phyloP scores from a whole-genome alignment of 305 asterid species.

The Solanum hybrid region DNA sequence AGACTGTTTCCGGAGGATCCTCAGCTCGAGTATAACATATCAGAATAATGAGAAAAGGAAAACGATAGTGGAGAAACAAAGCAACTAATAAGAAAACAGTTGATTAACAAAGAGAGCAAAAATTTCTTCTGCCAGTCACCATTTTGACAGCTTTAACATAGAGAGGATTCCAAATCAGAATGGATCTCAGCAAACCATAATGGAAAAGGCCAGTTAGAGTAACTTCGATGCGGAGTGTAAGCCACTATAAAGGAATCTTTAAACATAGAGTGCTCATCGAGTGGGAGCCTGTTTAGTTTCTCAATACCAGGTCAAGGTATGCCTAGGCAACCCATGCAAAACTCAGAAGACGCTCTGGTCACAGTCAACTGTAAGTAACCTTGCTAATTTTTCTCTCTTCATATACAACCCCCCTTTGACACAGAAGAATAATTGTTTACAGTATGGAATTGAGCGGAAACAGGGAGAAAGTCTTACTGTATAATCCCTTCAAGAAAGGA shows the following conservation, averaged over 20 bases:
- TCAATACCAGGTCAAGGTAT: not conserved
- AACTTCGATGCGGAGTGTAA: not conserved
- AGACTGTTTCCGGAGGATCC: no score
- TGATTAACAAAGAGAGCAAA: not conserved
- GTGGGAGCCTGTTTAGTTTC: not conserved
- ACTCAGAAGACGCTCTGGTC: not conserved
- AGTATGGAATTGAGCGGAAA: not conserved
- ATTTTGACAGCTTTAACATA: not conserved
- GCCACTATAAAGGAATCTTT: not conserved
- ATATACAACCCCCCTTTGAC: not conserved
- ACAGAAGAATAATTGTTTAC: not conserved
- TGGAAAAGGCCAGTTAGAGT: not conserved
- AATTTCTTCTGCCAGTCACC: not conserved
- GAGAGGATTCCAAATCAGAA: not conserved
- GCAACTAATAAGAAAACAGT: not conserved
- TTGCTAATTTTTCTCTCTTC: not conserved
- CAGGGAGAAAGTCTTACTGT: slow-evolving; percentile 34
- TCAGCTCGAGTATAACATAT: no score
- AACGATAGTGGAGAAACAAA: no score
- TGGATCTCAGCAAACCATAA: not conserved
- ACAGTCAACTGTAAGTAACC: not conserved
- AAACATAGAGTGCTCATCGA: not conserved
- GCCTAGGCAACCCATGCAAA: not conserved
- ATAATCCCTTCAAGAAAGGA: slow-evolving; percentile 75
- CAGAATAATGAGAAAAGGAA: no score